Percentiles rank a stretch among this genome's conserved stretches.
phyloP scores from a whole-genome alignment of 2,329 filamentous ascomycete genomes.

The Aureobasidium sp. region DNA sequence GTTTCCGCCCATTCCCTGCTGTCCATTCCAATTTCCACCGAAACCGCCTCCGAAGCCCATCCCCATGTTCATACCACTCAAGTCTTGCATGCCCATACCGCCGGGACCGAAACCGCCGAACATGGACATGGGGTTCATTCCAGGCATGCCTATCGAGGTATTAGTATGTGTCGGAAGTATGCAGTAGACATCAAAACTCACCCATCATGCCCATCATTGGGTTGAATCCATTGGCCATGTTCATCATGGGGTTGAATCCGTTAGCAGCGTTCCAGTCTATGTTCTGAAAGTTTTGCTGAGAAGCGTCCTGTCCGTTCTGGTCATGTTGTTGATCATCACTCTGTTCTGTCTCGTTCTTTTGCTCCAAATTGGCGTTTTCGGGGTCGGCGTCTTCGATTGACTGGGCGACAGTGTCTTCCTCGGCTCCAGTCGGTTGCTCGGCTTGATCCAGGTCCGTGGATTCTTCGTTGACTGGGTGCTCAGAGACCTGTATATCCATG shows the following conservation, averaged over 20 bases:
- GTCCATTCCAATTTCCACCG: conserved; percentile 60
- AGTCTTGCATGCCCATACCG: conserved; percentile 73
- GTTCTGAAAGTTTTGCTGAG: conserved; percentile 41
- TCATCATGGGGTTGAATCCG: conserved; percentile 67
- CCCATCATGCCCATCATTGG: conserved; percentile 99
- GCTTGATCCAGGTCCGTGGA: neutral
- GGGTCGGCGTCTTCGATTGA: neutral
- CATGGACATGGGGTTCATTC: conserved; percentile 76
- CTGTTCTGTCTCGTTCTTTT: neutral
- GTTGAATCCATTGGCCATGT: conserved; percentile 58
- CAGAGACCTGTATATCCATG: neutral
- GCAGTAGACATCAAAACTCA: conserved; percentile 41
- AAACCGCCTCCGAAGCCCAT: conserved; percentile 59
- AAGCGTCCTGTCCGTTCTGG: conserved; percentile 22
- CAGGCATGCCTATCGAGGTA: conserved; percentile 55
- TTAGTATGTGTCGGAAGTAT: conserved; percentile 1
- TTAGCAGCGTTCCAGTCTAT: conserved; percentile 46
- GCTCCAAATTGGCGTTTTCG: neutral
- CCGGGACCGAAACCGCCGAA: conserved; percentile 63
- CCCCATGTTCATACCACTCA: conserved; percentile 48
- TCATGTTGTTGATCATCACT: neutral
- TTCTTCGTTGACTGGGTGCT: neutral
- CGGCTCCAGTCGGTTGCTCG: neutral
- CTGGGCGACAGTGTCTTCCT: conserved; percentile 6
- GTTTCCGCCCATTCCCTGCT: conserved; percentile 64